Evolutionary conservation across 257 asterid genomes (phyloP), one percentile per base, ranked within the genome.

Genomic region (Petrea volubilis): DNA sequence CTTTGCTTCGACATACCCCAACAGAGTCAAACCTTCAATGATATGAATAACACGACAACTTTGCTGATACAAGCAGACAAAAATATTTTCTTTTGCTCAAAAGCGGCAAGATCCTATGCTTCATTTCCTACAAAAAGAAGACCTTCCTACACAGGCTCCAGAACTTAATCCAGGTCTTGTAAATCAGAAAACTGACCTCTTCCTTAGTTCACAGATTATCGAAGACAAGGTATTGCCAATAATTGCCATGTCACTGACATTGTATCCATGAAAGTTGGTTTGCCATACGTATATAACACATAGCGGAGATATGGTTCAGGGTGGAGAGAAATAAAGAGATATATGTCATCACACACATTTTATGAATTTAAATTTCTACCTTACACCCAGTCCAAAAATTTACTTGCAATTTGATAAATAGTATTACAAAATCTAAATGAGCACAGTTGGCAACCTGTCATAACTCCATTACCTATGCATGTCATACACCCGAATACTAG

Each of bases 401-500:
- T 55, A 57, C 51, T 41, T 40, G 9, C 33, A 21, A 33, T 41
- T 46, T 43, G 68, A 33, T 46, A 31, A 59, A 58, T 43, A 49
- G 43, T 24, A 50, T 5, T 28, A 29, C 23, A 17, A 43, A 44
- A 55, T 44, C 38, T 20, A 25, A 24, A 40, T 47, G 25, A 64
- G 51, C 59, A 51, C 64, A 57, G 27, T 63, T 50, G 31, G 64
- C 64, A 25, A 21, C 47, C 27, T 55, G 27, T 63, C 67, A 64
- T 27, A 60, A 31, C 24, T 23, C n/a, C 40, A 64, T 75, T 84
- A 94, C 98, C 99, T 91, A 74, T 89, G 98, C 96, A 90, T 88
- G 81, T 94, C 99, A 80, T 89, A 91, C 41, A 94, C 89, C 72
- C 93, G 88, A 73, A 94, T 83, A 77, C 77, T 80, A 52, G 93